Evolutionary conservation across 202 grass and related monocot genomes (phyloP).

Genomic region (Zizania palustris): DNA sequence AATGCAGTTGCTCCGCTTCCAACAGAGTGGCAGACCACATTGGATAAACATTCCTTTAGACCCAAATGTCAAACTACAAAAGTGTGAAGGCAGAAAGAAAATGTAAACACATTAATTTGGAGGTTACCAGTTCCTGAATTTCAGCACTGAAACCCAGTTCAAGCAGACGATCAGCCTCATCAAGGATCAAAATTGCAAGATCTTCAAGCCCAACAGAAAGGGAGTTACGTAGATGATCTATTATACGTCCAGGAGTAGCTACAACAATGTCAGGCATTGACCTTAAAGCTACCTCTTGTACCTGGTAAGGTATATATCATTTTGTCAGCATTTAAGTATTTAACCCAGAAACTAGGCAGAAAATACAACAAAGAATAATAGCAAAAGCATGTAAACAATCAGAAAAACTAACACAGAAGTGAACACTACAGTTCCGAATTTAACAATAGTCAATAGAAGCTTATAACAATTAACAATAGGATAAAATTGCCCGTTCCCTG

Average conservation of each 20-base stretch:
- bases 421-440: neutral
- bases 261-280: slow-evolving; percentile 98
- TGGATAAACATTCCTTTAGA: neutral
- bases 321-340: slow-evolving; percentile 8
- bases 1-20: neutral
- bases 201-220: slow-evolving; percentile 93
- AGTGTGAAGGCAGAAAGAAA: neutral
- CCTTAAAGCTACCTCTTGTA: slow-evolving; percentile 87
- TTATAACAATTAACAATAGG: neutral
- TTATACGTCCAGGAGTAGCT: slow-evolving; percentile 92
- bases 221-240: slow-evolving; percentile 90
- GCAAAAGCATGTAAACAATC: slow-evolving; percentile 9
- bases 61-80: neutral
- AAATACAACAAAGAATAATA: neutral
- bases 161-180: slow-evolving; percentile 89
- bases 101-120: slow-evolving; percentile 20
- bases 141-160: slow-evolving; percentile 96
- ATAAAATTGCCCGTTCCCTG: neutral
- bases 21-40: neutral
- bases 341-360: slow-evolving; percentile 27
- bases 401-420: slow-evolving; percentile 21
- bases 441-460: neutral
- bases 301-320: slow-evolving; percentile 50
- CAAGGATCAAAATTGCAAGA: slow-evolving; percentile 92
- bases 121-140: slow-evolving; percentile 84